Base-by-base conservation (phyloP, 1,139 yeast species). In the Yamadazyma conglobata region DNA sequence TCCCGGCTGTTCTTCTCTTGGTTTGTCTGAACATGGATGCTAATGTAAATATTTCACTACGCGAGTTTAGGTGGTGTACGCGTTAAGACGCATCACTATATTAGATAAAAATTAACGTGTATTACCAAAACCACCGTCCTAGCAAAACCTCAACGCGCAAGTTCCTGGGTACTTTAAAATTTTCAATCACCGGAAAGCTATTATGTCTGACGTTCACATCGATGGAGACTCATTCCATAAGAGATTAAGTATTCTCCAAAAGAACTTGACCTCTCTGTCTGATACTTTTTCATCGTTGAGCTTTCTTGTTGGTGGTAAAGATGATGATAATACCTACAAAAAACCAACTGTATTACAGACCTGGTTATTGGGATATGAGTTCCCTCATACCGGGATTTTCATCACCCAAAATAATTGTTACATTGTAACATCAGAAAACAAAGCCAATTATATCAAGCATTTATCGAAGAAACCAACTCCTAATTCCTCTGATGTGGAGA, bases 351-450 rank as follows among this genome's bases (percentile, higher is more conserved):
- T 85, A 29, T 60, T 89, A 28, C 97, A 89, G 54, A 83, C 83
- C 30, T 91, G 97, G 97, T 65, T 91, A 37, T 64, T 91, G 37
- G 96, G 97, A 5, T 91, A 89, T 54, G 97, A 93, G 54, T 89
- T 91, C 52, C 94, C 95, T 14, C 93, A 94, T 35, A 88, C 97
- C 2, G 80, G 79, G 25, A 60, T 91, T 37, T 77, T 73, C 31
- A 63, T 89, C 38, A 74, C 85, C 5, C 70, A 73, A 33, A 73
- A 73, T 26, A 77, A 77, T 46, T 65, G 80, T 29, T 60, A 77
- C 10, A 66, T 91, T 37, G 70, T 89, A 37, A 89, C 97, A 0
- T 80, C 93, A 21, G 82, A 79, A 32, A 87, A 88, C n/a, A 89
- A 89, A 49, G 88, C 95, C 30, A 85, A 81, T 53, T 83, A 88